phyloP scores from a whole-genome alignment of 345 rosid genomes.

The Punica granatum region DNA sequence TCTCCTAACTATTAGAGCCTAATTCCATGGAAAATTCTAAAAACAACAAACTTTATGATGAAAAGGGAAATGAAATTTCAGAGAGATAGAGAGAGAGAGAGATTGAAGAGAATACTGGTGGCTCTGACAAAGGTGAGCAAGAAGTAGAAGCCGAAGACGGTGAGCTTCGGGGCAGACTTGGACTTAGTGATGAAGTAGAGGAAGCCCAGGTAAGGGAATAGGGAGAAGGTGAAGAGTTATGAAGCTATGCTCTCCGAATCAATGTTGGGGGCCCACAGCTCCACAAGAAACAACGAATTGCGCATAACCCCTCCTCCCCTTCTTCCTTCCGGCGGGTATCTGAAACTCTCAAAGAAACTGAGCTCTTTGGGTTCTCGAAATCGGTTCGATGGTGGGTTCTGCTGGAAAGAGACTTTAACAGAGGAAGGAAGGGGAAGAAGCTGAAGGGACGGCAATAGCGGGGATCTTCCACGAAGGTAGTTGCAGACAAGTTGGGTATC shows the following conservation, averaged over 20 bases:
- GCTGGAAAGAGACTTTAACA: slow-evolving; percentile 17
- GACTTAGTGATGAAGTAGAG: slow-evolving; percentile 84
- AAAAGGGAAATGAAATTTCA: background rate
- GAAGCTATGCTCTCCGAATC: slow-evolving; percentile 80
- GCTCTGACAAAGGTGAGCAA: slow-evolving; percentile 86
- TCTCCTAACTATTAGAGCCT: no score
- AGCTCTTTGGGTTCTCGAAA: slow-evolving; percentile 6
- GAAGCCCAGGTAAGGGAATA: slow-evolving; percentile 85
- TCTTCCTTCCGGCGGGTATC: slow-evolving; percentile 11
- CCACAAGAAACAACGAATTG: slow-evolving; percentile 57
- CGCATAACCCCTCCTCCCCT: slow-evolving; percentile 23
- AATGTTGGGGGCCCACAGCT: slow-evolving; percentile 78
- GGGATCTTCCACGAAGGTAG: background rate
- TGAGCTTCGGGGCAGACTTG: slow-evolving; percentile 70
- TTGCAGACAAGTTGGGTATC: background rate
- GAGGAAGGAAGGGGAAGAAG: slow-evolving; percentile 11
- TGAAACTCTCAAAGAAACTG: slow-evolving; percentile 9
- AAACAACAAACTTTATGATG: background rate
- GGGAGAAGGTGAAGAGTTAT: slow-evolving; percentile 65
- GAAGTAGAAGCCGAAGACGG: slow-evolving; percentile 93
- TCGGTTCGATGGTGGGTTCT: slow-evolving; percentile 10
- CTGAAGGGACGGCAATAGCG: slow-evolving; percentile 2
- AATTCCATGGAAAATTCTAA: no score
- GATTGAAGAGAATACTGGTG: slow-evolving; percentile 81
- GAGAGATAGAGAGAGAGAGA: background rate